These are phyloP conservation scores for Corniculantispora saksenae DNA, from an alignment of 2,329 filamentous ascomycete species.

Conservation along the genomic window DNA sequence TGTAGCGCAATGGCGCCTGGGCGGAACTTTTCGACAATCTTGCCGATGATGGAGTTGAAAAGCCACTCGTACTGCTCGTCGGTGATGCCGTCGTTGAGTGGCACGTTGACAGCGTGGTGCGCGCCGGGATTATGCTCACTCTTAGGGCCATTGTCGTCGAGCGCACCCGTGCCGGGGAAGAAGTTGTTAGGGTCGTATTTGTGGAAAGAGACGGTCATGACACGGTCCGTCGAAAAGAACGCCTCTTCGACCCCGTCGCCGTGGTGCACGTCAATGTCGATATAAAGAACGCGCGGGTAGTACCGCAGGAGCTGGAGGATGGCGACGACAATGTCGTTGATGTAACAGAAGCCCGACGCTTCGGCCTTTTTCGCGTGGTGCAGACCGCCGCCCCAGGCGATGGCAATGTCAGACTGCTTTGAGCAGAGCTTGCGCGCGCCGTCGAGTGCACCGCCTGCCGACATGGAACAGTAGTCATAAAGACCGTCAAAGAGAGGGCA, in stretches of 20 bases:
- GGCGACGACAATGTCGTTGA: slow-evolving; percentile 96
- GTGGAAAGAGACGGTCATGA: slow-evolving; percentile 94
- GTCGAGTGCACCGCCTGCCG: slow-evolving; percentile 86
- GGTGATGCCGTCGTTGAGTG: slow-evolving; percentile 85
- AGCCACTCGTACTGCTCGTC: slow-evolving; percentile 85
- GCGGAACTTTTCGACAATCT: slow-evolving; percentile 79
- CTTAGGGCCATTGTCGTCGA: slow-evolving; percentile 81
- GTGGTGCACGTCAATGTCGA: slow-evolving; percentile 92
- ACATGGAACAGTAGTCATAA: slow-evolving; percentile 92
- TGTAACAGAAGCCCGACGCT: slow-evolving; percentile 96
- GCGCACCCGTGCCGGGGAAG: slow-evolving; percentile 87
- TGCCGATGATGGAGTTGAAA: slow-evolving; percentile 78
- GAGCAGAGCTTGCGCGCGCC: slow-evolving; percentile 87
- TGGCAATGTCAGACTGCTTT: slow-evolving; percentile 88
- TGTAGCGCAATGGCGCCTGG: slow-evolving; percentile 91
- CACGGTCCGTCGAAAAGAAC: slow-evolving; percentile 84
- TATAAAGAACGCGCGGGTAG: slow-evolving; percentile 85
- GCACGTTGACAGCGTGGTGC: slow-evolving; percentile 88
- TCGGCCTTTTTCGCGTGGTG: slow-evolving; percentile 95
- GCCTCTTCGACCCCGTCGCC: slow-evolving; percentile 90
- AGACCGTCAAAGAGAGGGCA: slow-evolving; percentile 96
- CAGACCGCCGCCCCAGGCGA: slow-evolving; percentile 95
- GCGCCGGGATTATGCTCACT: slow-evolving; percentile 84
- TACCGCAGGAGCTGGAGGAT: slow-evolving; percentile 84
- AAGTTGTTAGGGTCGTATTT: slow-evolving; percentile 85